Percentiles rank a stretch among this genome's conserved stretches.
Evolutionary conservation across 1,139 yeast species (phyloP).

Genomic region (Suhomyces maxii): DNA sequence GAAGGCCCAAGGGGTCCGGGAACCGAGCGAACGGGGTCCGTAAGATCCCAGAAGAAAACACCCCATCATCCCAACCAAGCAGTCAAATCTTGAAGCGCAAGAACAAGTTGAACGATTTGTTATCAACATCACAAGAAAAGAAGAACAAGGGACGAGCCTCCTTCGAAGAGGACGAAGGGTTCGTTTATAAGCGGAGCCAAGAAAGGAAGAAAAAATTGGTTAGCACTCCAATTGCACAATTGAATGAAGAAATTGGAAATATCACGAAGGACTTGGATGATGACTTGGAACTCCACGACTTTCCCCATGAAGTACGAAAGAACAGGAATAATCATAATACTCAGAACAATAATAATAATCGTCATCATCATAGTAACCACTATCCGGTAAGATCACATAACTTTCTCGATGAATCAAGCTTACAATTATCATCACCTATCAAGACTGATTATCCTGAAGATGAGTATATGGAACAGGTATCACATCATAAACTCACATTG

Average conservation of each 20-base stretch:
- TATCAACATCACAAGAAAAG: slow-evolving; percentile 15
- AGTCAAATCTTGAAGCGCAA: slow-evolving; percentile 22
- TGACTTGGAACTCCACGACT: slow-evolving; percentile 10
- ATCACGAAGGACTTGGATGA: slow-evolving; percentile 11
- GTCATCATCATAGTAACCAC: not conserved
- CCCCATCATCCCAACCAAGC: slow-evolving; percentile 6
- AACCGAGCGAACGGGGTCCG: not conserved
- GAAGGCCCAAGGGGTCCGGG: not conserved
- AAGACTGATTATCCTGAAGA: slow-evolving; percentile 15
- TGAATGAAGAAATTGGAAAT: slow-evolving; percentile 23
- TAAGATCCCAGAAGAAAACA: slow-evolving; percentile 1
- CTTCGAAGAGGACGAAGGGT: slow-evolving; percentile 50
- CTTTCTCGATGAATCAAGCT: slow-evolving; percentile 16
- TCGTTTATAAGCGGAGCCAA: slow-evolving; percentile 39
- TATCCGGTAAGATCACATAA: slow-evolving; percentile 4
- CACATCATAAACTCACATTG: slow-evolving; percentile 26
- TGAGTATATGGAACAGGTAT: slow-evolving; percentile 32
- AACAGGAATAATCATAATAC: not conserved
- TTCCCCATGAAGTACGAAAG: not conserved
- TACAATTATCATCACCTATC: slow-evolving; percentile 29
- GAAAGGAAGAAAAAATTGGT: slow-evolving; percentile 18
- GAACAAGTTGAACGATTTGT: slow-evolving; percentile 28
- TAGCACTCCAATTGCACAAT: slow-evolving; percentile 28
- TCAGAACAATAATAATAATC: too few relatives aligned
- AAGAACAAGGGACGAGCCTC: slow-evolving; percentile 2